Evolutionary conservation across 202 grass and related monocot genomes (phyloP).

Genomic region (Setaria viridis): DNA sequence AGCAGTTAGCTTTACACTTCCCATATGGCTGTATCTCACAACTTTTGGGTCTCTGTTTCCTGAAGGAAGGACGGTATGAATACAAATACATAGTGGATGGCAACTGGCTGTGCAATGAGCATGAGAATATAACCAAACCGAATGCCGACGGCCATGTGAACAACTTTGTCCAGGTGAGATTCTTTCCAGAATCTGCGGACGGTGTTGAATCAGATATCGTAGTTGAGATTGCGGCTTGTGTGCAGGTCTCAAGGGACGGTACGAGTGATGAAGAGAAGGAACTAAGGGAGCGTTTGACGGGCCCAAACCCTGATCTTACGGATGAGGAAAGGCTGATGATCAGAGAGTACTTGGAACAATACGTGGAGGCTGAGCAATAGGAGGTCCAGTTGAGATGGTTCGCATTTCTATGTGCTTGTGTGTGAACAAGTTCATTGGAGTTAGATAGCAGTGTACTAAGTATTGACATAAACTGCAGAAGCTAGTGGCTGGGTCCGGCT

Average conservation of each 20-base stretch:
- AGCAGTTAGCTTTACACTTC: neutral
- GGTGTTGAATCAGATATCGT: neutral
- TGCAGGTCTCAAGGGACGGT: constrained; percentile 63
- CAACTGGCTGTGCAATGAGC: constrained; percentile 71
- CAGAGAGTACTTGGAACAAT: constrained; percentile 71
- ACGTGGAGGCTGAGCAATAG: constrained; percentile 32
- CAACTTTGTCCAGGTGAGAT: constrained; percentile 82
- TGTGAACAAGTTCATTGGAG: neutral
- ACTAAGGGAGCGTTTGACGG: constrained; percentile 61
- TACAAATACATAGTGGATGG: constrained; percentile 96
- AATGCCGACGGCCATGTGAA: constrained; percentile 91
- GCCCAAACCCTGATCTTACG: constrained; percentile 61
- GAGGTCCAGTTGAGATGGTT: constrained; percentile 19
- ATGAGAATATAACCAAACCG: constrained; percentile 64
- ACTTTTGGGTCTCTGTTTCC: constrained; percentile 34
- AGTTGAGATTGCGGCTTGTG: constrained; percentile 11
- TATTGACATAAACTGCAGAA: constrained; percentile 24
- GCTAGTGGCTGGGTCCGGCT: neutral
- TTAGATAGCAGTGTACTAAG: neutral
- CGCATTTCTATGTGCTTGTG: neutral
- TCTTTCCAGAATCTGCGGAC: neutral
- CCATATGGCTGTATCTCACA: constrained; percentile 42
- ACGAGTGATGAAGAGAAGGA: constrained; percentile 59
- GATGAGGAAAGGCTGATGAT: constrained; percentile 78
- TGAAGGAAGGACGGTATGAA: constrained; percentile 87